A percentile compares a stretch with the other conserved stretches of the same genome.
phyloP scores from a whole-genome alignment of 345 rosid species.

The Adansonia digitata region DNA sequence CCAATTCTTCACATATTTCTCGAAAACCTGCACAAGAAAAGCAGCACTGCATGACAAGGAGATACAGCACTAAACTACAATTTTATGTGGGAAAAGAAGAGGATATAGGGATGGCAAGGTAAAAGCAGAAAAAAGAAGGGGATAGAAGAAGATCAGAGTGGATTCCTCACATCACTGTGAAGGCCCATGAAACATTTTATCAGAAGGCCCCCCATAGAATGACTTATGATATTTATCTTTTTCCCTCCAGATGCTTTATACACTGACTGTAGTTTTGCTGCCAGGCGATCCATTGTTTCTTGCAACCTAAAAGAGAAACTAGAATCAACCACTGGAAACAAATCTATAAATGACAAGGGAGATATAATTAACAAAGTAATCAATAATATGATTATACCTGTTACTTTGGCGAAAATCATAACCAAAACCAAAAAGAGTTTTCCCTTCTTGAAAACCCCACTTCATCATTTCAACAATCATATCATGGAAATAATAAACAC shows the following conservation, averaged over 20 bases:
- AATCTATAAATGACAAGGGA: neutral
- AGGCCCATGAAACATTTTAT: slow-evolving; percentile 92
- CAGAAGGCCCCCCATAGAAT: slow-evolving; percentile 95
- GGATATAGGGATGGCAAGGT: neutral
- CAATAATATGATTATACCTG: slow-evolving; percentile 38
- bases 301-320: slow-evolving; percentile 45
- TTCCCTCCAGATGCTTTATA: slow-evolving; percentile 81
- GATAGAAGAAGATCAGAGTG: neutral
- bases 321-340: slow-evolving; percentile 6
- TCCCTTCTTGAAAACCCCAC: slow-evolving; percentile 97
- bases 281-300: slow-evolving; percentile 62
- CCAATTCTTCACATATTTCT: slow-evolving; percentile 91
- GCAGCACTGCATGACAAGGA: neutral
- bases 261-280: slow-evolving; percentile 58
- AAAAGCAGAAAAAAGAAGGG: neutral
- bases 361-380: neutral
- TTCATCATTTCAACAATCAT: slow-evolving; percentile 88
- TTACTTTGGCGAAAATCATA: slow-evolving; percentile 98
- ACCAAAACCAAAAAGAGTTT: slow-evolving; percentile 90
- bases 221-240: slow-evolving; percentile 81
- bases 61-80: neutral
- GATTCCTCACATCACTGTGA: slow-evolving; percentile 58
- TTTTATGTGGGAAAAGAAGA: neutral
- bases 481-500: slow-evolving; percentile 85
- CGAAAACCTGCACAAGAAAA: slow-evolving; percentile 50